Evolutionary conservation across 176 grass and related monocot genomes (phyloP).

Genomic region (Oryza meridionalis): DNA sequence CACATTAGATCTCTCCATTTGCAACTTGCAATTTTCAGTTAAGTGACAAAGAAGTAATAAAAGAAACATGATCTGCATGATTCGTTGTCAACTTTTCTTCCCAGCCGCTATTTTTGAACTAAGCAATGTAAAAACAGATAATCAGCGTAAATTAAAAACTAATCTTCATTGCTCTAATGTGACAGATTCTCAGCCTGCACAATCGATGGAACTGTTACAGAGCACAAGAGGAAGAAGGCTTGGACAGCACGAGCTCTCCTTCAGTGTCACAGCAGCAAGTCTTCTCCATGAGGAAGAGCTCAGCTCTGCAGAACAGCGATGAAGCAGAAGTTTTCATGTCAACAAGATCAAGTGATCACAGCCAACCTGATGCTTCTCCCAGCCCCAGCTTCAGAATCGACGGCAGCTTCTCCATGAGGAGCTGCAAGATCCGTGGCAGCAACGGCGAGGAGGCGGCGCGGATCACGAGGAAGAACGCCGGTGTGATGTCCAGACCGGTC

Average conservation of each 20-base stretch:
- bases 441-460: slow-evolving; percentile 60
- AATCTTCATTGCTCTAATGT: neutral
- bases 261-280: neutral
- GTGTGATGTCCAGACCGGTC: slow-evolving; percentile 30
- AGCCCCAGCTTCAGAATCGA: slow-evolving; percentile 49
- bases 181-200: slow-evolving; percentile 82
- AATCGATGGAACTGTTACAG: slow-evolving; percentile 82
- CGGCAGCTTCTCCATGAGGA: slow-evolving; percentile 67
- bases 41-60: neutral
- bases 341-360: neutral
- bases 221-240: slow-evolving; percentile 22
- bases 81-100: neutral
- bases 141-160: neutral
- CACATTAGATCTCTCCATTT: neutral
- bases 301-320: slow-evolving; percentile 57
- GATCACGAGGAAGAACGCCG: slow-evolving; percentile 54
- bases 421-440: slow-evolving; percentile 58
- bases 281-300: slow-evolving; percentile 68
- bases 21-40: neutral
- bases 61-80: neutral
- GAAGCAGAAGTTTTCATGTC: slow-evolving; percentile 66
- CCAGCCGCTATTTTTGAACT: neutral
- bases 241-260: neutral
- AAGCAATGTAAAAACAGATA: slow-evolving; percentile 1
- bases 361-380: neutral